These are phyloP conservation scores for Puccinia brachypodii DNA, from an alignment of 1,284 basidiomycete species.

Conservation along the genomic window DNA sequence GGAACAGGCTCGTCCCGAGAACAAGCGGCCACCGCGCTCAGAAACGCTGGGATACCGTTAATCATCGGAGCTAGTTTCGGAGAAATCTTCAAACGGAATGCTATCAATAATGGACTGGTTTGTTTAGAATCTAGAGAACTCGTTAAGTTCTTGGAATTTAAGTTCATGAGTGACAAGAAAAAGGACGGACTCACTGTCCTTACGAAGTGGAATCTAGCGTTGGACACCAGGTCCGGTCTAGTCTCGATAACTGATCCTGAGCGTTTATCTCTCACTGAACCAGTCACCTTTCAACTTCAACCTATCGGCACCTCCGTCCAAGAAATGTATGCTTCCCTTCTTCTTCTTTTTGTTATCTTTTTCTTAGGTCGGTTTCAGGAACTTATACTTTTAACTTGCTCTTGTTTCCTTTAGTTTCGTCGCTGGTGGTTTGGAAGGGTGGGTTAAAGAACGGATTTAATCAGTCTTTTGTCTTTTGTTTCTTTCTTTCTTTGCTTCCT, in stretches of 20 bases:
- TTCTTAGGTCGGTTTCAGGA: neutral
- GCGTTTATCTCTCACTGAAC: conserved; percentile 52
- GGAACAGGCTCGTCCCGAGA: conserved; percentile 98
- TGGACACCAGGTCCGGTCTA: conserved; percentile 65
- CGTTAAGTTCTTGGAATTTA: conserved; percentile 75
- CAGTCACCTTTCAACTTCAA: conserved; percentile 68
- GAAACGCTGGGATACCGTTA: conserved; percentile 85
- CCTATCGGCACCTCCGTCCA: conserved; percentile 86
- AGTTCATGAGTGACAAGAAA: conserved; percentile 67
- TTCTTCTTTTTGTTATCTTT: neutral
- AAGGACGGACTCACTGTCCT: conserved; percentile 71
- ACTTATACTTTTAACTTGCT: neutral
- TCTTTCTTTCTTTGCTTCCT: no score
- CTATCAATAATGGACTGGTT: conserved; percentile 97
- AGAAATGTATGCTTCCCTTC: conserved; percentile 68
- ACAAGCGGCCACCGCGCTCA: conserved; percentile 95
- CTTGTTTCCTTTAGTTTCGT: neutral
- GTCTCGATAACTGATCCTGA: conserved; percentile 62
- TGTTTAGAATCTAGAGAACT: conserved; percentile 90
- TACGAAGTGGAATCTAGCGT: conserved; percentile 72
- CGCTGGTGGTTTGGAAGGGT: conserved; percentile 62
- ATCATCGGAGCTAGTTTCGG: conserved; percentile 96
- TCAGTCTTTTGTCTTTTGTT: no score
- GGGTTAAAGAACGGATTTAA: conserved; percentile 61
- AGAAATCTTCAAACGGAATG: conserved; percentile 98